These are phyloP conservation scores for Rhizopogon rudus DNA, from an alignment of 768 basidiomycete genomes.

Conservation along the genomic window DNA sequence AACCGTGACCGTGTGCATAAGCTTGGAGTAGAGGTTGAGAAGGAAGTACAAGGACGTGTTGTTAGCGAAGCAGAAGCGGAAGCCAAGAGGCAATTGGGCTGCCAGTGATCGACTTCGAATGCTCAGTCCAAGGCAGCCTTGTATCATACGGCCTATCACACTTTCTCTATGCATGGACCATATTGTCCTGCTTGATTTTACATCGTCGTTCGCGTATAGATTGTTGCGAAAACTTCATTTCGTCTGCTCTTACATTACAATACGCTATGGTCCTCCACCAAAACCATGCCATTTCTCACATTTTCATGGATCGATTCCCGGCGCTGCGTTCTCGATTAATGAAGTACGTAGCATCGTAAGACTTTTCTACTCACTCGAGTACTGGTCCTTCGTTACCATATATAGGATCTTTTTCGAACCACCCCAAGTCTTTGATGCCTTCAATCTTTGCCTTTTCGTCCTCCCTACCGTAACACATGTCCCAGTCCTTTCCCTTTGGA, in stretches of 20 bases:
- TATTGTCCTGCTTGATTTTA: neutral
- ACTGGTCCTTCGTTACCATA: slow-evolving; percentile 34
- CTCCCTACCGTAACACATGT: slow-evolving; percentile 35
- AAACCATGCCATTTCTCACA: neutral
- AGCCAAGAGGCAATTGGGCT: slow-evolving; percentile 33
- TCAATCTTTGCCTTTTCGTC: slow-evolving; percentile 22
- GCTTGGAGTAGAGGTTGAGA: slow-evolving; percentile 60
- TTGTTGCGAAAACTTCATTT: neutral
- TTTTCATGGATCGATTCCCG: too few relatives aligned
- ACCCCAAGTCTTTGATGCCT: slow-evolving; percentile 25
- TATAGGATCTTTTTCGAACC: slow-evolving; percentile 36
- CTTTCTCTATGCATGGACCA: neutral
- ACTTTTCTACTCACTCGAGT: slow-evolving; percentile 21
- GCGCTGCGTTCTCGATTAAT: too few relatives aligned
- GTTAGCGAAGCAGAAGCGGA: slow-evolving; percentile 64
- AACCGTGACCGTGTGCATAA: slow-evolving; percentile 43
- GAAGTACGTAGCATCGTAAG: neutral
- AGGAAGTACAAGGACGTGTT: slow-evolving; percentile 50
- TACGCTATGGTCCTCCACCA: neutral
- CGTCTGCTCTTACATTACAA: neutral
- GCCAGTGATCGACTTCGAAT: neutral
- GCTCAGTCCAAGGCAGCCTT: neutral
- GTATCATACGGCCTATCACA: neutral
- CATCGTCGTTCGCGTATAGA: neutral
- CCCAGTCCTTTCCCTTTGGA: slow-evolving; percentile 31